Conservation (phyloP, 495 filamentous ascomycete species). For the Podospora pseudocomata region DNA sequence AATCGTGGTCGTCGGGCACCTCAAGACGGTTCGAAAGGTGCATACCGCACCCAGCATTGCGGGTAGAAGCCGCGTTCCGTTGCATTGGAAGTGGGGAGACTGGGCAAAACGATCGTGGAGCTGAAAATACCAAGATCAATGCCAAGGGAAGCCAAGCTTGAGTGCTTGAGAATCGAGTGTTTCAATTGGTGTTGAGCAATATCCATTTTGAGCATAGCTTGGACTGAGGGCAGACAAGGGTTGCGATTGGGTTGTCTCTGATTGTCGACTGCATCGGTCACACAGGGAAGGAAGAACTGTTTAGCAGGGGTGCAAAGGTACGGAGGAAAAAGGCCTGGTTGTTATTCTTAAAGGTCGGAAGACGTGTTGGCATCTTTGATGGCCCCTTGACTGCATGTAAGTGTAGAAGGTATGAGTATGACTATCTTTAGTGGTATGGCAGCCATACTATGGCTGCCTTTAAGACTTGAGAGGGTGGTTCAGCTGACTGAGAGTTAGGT, state of each 20-base stretch:
- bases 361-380: too few relatives aligned
- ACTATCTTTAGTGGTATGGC: too few relatives aligned
- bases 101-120: neutral
- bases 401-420: too few relatives aligned
- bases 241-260: neutral
- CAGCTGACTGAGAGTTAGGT: too few relatives aligned
- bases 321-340: too few relatives aligned
- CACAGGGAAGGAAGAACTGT: neutral
- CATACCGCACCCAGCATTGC: neutral
- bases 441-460: too few relatives aligned
- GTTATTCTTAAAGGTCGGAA: too few relatives aligned
- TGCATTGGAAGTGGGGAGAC: neutral
- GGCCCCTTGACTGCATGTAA: too few relatives aligned
- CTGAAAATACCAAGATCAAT: neutral
- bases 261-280: too few relatives aligned
- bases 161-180: neutral
- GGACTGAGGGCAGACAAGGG: neutral
- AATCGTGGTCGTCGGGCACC: neutral
- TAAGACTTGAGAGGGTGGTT: too few relatives aligned
- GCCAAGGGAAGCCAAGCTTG: constrained; percentile 3
- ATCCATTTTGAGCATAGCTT: neutral
- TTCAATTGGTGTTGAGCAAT: constrained; percentile 7
- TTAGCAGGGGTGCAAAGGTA: too few relatives aligned
- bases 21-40: neutral
- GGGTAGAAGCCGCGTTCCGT: neutral